These are phyloP conservation scores for Diplotaxis tenuifolia DNA, from an alignment of 345 rosid species.

Conservation along the genomic window DNA sequence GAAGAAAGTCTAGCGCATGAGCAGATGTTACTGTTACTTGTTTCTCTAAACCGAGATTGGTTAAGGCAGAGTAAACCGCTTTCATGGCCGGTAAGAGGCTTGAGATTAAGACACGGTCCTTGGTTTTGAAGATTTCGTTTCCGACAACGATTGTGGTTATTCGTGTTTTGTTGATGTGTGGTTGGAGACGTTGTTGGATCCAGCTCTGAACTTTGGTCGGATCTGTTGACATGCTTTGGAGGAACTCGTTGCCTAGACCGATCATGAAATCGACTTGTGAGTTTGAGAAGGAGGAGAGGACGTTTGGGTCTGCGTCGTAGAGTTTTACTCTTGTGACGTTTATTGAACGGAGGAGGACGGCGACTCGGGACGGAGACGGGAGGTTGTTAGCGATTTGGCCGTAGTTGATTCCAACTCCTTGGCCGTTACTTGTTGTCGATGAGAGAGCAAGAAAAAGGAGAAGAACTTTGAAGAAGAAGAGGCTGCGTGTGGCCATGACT, in stretches of 20 bases:
- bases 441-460: conserved; percentile 47
- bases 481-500: conserved; percentile 28
- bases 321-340: conserved; percentile 70
- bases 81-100: conserved; percentile 82
- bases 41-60: conserved; percentile 59
- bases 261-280: conserved; percentile 69
- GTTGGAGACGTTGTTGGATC: conserved; percentile 60
- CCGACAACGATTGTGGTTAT: conserved; percentile 74
- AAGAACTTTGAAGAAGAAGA: conserved; percentile 32
- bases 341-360: conserved; percentile 56
- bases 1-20: conserved; percentile 58
- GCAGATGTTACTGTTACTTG: conserved; percentile 71
- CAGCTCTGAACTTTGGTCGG: conserved; percentile 60
- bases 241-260: conserved; percentile 62
- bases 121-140: conserved; percentile 63
- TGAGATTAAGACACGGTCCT: conserved; percentile 37
- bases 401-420: conserved; percentile 80
- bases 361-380: conserved; percentile 67
- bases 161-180: conserved; percentile 54
- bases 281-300: conserved; percentile 70
- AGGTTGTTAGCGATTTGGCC: conserved; percentile 90
- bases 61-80: conserved; percentile 46
- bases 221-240: conserved; percentile 55
- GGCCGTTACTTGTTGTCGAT: conserved; percentile 20
- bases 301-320: conserved; percentile 81